Percentiles rank a stretch among this genome's conserved stretches.
Evolutionary conservation across 176 grass and related monocot species (phyloP).

Genomic region (Hordeum marinum): DNA sequence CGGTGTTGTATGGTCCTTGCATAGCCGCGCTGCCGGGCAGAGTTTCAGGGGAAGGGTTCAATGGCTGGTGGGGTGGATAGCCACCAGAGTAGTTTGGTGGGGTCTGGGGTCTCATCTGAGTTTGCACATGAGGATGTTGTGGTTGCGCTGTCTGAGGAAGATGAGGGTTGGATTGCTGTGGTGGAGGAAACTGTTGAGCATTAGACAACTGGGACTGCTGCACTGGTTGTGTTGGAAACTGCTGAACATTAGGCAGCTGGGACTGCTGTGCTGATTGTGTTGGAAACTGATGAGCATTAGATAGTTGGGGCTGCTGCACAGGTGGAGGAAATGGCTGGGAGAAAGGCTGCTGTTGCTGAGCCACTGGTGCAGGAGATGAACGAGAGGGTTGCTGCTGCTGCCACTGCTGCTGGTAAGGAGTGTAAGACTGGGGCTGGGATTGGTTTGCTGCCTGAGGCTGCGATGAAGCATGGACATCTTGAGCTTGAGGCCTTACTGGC

Average conservation of each 20-base stretch:
- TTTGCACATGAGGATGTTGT: slow-evolving; percentile 35
- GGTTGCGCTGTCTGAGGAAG: slow-evolving; percentile 43
- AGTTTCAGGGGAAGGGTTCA: slow-evolving; percentile 58
- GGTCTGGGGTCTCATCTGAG: slow-evolving; percentile 66
- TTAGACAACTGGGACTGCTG: slow-evolving; percentile 35
- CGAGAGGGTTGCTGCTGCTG: slow-evolving; percentile 42
- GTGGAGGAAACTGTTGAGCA: slow-evolving; percentile 33
- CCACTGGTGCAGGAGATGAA: slow-evolving; percentile 20
- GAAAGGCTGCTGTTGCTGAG: slow-evolving; percentile 46
- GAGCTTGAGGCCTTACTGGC: slow-evolving; percentile 40
- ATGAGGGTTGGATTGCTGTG: slow-evolving; percentile 40
- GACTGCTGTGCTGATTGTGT: slow-evolving; percentile 22
- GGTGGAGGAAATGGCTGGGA: slow-evolving; percentile 39
- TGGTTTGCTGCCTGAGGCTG: slow-evolving; percentile 39
- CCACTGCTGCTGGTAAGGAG: slow-evolving; percentile 50
- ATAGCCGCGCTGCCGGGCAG: slow-evolving; percentile 49
- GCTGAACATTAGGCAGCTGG: slow-evolving; percentile 30
- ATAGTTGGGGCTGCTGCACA: slow-evolving; percentile 29
- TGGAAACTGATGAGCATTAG: slow-evolving; percentile 36
- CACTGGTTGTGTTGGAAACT: slow-evolving; percentile 17
- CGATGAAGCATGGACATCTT: slow-evolving; percentile 52
- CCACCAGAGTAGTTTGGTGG: slow-evolving; percentile 57
- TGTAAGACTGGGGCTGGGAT: slow-evolving; percentile 34
- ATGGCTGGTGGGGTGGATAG: slow-evolving; percentile 55
- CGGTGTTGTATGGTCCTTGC: slow-evolving; percentile 53